Evolutionary conservation across 345 rosid species (phyloP).

Genomic region (Acer saccharum): DNA sequence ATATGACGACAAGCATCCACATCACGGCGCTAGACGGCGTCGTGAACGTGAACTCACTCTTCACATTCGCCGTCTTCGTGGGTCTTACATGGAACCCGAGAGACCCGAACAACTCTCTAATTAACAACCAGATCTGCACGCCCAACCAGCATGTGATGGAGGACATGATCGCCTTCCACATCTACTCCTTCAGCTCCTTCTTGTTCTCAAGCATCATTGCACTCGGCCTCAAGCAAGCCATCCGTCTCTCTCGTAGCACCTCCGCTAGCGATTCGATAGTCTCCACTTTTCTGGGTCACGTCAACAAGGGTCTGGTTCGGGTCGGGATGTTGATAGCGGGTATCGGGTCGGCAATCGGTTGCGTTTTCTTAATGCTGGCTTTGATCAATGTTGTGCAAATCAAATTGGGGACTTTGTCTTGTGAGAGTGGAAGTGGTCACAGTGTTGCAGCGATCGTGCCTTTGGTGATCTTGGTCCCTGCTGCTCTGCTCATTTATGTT

Average conservation of each 20-base stretch:
- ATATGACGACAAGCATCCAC: conserved; percentile 77
- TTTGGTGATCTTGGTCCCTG: conserved; percentile 66
- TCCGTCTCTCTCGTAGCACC: conserved; percentile 42
- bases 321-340: conserved; percentile 78
- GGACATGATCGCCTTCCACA: conserved; percentile 76
- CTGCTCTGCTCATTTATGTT: conserved; percentile 56
- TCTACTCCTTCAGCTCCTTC: conserved; percentile 80
- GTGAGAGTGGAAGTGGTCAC: conserved; percentile 71
- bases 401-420: conserved; percentile 70
- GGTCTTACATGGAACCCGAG: conserved; percentile 78
- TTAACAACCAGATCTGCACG: conserved; percentile 42
- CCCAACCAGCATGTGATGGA: conserved; percentile 47
- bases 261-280: background rate
- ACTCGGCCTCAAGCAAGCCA: conserved; percentile 79
- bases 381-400: conserved; percentile 75
- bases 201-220: conserved; percentile 87
- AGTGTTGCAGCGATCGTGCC: conserved; percentile 71
- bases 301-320: conserved; percentile 60
- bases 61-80: conserved; percentile 88
- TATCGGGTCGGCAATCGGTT: conserved; percentile 70
- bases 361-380: conserved; percentile 72
- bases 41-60: conserved; percentile 86
- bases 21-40: conserved; percentile 86
- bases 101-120: conserved; percentile 48
- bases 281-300: conserved; percentile 30